phyloP scores from a whole-genome alignment of 805 yeast species.

The Zygoascus flipseniorum region DNA sequence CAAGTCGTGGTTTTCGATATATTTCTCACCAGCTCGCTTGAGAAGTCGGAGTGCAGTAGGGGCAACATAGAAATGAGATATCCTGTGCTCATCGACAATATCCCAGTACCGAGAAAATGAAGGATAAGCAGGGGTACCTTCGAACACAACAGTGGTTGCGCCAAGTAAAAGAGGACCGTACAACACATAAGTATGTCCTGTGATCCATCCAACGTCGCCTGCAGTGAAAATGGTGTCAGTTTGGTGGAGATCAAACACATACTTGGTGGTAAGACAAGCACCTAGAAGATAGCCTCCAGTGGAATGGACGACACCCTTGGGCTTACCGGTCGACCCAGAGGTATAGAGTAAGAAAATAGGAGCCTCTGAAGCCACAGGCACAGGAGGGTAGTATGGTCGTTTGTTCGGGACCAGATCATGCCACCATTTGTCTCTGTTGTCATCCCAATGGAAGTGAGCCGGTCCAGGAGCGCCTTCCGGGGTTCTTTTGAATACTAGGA shows the following conservation, averaged over 20 bases:
- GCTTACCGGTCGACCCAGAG: slow-evolving; percentile 96
- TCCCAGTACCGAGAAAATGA: slow-evolving; percentile 94
- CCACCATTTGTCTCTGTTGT: slow-evolving; percentile 91
- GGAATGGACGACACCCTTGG: slow-evolving; percentile 93
- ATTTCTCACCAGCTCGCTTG: slow-evolving; percentile 73
- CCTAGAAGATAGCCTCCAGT: slow-evolving; percentile 94
- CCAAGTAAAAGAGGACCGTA: slow-evolving; percentile 88
- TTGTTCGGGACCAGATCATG: slow-evolving; percentile 76
- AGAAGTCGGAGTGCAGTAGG: slow-evolving; percentile 90
- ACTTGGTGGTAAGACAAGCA: slow-evolving; percentile 83
- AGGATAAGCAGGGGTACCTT: slow-evolving; percentile 97
- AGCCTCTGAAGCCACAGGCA: slow-evolving; percentile 83
- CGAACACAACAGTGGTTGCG: slow-evolving; percentile 86
- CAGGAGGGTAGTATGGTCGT: slow-evolving; percentile 81
- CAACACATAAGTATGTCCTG: slow-evolving; percentile 92
- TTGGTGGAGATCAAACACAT: slow-evolving; percentile 85
- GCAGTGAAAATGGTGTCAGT: slow-evolving; percentile 89
- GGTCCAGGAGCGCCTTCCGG: slow-evolving; percentile 36
- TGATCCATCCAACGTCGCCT: slow-evolving; percentile 98
- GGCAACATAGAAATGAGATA: slow-evolving; percentile 89
- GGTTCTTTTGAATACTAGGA: slow-evolving; percentile 81
- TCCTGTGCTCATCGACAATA: slow-evolving; percentile 76
- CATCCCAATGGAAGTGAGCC: slow-evolving; percentile 52
- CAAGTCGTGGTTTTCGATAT: slow-evolving; percentile 61
- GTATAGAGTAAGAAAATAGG: slow-evolving; percentile 92